Evolutionary conservation across 2,329 filamentous ascomycete genomes (phyloP).

Genomic region (Neoscytalidium dimidiatum): DNA sequence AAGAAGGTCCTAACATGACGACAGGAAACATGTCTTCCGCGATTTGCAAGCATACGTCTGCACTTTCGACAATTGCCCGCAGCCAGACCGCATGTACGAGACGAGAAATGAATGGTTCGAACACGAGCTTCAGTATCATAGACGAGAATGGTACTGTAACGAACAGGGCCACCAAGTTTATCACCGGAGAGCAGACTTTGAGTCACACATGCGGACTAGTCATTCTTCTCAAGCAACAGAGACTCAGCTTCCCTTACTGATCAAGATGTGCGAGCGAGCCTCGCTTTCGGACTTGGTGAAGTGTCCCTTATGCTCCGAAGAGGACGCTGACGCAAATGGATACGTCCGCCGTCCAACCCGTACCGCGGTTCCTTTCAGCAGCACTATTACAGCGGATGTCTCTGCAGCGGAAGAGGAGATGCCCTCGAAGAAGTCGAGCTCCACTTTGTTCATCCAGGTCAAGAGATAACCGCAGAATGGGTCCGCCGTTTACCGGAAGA

Average conservation of each 20-base stretch:
- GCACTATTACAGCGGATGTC: not conserved
- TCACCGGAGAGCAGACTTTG: not conserved
- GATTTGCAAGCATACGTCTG: slow-evolving; percentile 31
- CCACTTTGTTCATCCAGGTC: no score
- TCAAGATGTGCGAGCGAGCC: not conserved
- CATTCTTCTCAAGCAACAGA: not conserved
- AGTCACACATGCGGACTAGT: not conserved
- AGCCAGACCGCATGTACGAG: slow-evolving; percentile 26
- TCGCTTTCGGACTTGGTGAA: not conserved
- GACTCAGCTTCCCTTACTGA: not conserved
- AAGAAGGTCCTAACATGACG: no score
- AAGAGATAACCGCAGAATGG: not conserved
- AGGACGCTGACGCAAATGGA: not conserved
- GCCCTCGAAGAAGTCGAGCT: no score
- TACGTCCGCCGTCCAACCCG: not conserved
- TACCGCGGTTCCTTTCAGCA: not conserved
- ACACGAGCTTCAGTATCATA: slow-evolving; percentile 26
- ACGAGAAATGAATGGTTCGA: slow-evolving; percentile 26
- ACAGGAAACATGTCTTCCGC: slow-evolving; percentile 28
- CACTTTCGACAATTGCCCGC: slow-evolving; percentile 26
- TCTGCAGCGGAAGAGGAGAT: not conserved
- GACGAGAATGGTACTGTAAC: slow-evolving; percentile 25
- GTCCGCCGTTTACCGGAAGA: not conserved
- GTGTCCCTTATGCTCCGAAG: not conserved
- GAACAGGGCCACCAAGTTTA: not conserved